A percentile compares a stretch with the other conserved stretches of the same genome.
phyloP scores from a whole-genome alignment of 1,284 basidiomycete species.

The Cutaneotrichosporon mucoides region DNA sequence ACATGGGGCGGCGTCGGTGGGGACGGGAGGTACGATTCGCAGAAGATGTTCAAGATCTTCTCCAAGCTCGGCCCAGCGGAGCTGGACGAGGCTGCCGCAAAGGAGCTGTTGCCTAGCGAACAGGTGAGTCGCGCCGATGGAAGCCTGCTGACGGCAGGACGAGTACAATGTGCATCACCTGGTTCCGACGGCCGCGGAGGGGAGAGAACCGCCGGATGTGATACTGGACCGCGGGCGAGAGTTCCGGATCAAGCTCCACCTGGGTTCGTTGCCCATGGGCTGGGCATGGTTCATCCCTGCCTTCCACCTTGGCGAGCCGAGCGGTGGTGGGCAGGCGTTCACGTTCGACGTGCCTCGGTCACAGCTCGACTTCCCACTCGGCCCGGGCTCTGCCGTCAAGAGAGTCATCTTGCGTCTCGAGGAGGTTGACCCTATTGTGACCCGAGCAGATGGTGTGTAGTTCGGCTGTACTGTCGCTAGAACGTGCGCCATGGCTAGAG shows the following conservation, averaged over 20 bases:
- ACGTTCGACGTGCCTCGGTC: conserved; percentile 16
- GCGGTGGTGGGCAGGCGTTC: neutral
- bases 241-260: conserved; percentile 70
- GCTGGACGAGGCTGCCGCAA: neutral
- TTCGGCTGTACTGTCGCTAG: no score
- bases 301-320: conserved; percentile 64
- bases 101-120: conserved; percentile 12
- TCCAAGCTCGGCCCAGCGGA: neutral
- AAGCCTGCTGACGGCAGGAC: conserved; percentile 15
- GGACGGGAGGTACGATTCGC: conserved; percentile 5
- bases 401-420: conserved; percentile 52
- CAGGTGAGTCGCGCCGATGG: neutral
- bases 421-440: neutral
- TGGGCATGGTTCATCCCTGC: conserved; percentile 80
- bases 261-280: conserved; percentile 69
- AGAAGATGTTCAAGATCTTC: conserved; percentile 1
- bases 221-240: conserved; percentile 66
- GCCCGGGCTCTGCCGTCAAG: conserved; percentile 62
- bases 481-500: no score
- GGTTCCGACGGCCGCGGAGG: conserved; percentile 6
- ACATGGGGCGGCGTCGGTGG: conserved; percentile 9
- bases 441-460: no score
- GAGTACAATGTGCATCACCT: conserved; percentile 28
- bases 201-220: conserved; percentile 33
- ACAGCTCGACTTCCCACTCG: conserved; percentile 71